Base-by-base conservation (phyloP, 2,329 filamentous ascomycete species). In the Zopfia rhizophila region DNA sequence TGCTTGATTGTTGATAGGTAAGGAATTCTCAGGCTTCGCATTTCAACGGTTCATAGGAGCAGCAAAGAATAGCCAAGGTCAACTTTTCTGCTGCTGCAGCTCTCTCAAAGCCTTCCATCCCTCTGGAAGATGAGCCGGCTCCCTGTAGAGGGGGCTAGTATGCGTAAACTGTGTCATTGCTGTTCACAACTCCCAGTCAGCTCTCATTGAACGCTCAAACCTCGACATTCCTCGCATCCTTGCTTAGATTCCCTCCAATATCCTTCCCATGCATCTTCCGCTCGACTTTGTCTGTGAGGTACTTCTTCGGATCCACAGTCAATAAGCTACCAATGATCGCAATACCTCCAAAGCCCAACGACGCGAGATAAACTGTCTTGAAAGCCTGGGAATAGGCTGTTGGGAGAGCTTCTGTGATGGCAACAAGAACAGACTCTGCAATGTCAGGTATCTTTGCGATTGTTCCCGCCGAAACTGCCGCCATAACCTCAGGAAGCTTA, bases 311-410 rank as follows among this genome's bases (percentile, higher is more conserved):
- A 32, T 55, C 45, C 17, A 41, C 36, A 7, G 52, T 45, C 19
- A 58, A 29, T 10, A 58, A 21, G 23, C 45, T 48, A 10, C 48
- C 54, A 32, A 53, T 50, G 18, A 58, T 53, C 1, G 54, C 54
- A 19, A 55, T 53, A 17, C 44, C 54, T 35, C 52, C 52, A 40
- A 58, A 58, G 8, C 48, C 54, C 13, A 53, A n/a, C 8, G 48
- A 53, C 11, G 52, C 46, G 6, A 58, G 45, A 41, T 58, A 58
- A 3, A 58, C 54, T 2, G 45, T 55, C 43, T 57, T 57, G 45
- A 57, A 57, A 3, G 47, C 43, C 21, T 51, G 38, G 6, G 33
- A 28, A 28, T 56, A 56, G 7, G 53, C 51, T 6, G 10, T 40
- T 2, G 47, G 47, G 2, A 49, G 12, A 23, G 46, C 32, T 25